Evolutionary conservation across 2,329 filamentous ascomycete genomes (phyloP), one percentile per base, ranked within the genome.

Genomic region (Sphaerulina musiva): DNA sequence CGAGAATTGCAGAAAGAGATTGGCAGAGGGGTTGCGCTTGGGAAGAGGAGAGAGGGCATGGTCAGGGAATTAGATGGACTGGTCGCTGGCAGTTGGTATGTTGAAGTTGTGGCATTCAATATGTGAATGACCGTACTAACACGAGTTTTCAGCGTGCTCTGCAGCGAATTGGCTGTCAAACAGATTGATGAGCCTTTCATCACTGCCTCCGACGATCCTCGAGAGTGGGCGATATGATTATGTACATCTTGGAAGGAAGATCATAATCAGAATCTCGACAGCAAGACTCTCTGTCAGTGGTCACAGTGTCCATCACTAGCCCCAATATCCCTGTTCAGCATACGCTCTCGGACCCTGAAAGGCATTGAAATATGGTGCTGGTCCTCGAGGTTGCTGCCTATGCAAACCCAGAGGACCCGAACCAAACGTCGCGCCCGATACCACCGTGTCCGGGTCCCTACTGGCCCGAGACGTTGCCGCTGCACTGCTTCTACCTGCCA

Each of bases 151-250:
- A 60, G 91, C 76, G 90, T 97, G 51, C 75, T 98, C 17, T 98
- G 93, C 71, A 91, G 90, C 68, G 93, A 98, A 61, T 83, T 95
- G 73, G 93, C 92, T 2, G 95, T 98, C 67, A 95, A 91, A 75
- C 82, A 87, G 66, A 89, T 98, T 55, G 89, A 96, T 64, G 89
- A 95, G 74, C 91, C 93, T 0, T 97, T 98, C 68, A 82, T 97
- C 53, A 81, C 79, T 36, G 74, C 79, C 4, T 78, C 79, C 20
- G 92, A 96, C 65, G 80, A 91, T 68, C 75, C 76, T 59, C 82
- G 84, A 53, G 90, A 95, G 66, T 98, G 93, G 93, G 84, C 82
- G 29, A 50, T 59, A 54, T 58, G 58, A 62, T n/a, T 17, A 23
- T 29, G 6, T 29, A 20, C 20, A 20, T 20, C 20, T 20, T 20